Base-by-base conservation (phyloP, 2,329 filamentous ascomycete species). In the Myriangium duriaei region DNA sequence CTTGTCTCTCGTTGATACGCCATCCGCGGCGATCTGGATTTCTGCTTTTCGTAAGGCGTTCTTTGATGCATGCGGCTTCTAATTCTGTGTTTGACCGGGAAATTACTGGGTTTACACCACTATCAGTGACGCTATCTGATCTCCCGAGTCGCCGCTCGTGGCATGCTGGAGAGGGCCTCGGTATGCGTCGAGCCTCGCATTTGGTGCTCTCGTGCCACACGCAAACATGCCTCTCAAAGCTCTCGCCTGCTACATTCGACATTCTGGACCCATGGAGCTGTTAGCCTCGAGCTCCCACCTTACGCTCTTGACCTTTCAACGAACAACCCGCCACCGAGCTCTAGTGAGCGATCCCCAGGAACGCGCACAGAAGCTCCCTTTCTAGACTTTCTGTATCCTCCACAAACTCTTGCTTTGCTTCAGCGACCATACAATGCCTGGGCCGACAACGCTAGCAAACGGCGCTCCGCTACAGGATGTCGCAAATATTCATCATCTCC, bases 131-230 rank as follows among this genome's bases (percentile, higher is more conserved):
- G n/a, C n/a, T 26, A 7, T n/a, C 7, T n/a, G 15, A 17, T 7
- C 29, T 19, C n/a, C 9, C 18, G 32, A 11, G 16, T 18, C 17
- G 38, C 42, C 14, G 40, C 40, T 45, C 44, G 57, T 60, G 62
- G 61, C 53, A 74, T 74, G 71, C 68, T 74, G 55, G 70, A 74
- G 68, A 68, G 67, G 50, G 68, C 68, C 53, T 64, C 65, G 55
- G 61, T 63, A 71, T 74, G 68, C 59, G 64, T 74, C 63, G 62
- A 71, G 62, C 62, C 65, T 57, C 67, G 69, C 63, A 61, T 68
- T 53, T 64, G 66, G 54, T 61, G 64, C 49, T 61, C 70, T 51
- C 51, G 71, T 43, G 63, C 55, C 41, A 52, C 56, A 32, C 46
- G 47, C 42, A 58, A 54, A 42, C 52, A 49, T 46, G 54, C 52